Evolutionary conservation across 768 basidiomycete species (phyloP), one percentile per base, ranked within the genome.

Genomic region (Lentinula sp.): DNA sequence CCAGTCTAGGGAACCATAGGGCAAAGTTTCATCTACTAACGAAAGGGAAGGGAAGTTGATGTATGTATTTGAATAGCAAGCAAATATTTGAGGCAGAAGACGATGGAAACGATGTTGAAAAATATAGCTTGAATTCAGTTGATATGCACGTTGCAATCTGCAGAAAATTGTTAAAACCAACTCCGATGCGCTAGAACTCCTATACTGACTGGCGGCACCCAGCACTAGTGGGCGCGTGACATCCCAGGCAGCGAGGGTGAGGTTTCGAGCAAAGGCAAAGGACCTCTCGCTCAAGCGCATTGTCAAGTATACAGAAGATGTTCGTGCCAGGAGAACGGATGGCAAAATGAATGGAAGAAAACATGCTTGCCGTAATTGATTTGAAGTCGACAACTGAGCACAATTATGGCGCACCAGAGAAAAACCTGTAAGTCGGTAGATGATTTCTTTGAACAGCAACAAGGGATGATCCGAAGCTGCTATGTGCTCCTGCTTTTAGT

Each of bases 241-340:
- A 65, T 82, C 81, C 58, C 67, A 66, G 6, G 81, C 82, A 35
- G 77, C 71, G 37, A 84, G 73, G 6, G 77, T 81, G 69, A 83
- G 80, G 63, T 77, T 76, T 62, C 67, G 4, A 35, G 51, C 33
- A 5, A 53, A 48, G 10, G 20, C 9, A 28, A 28, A 28, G 28
- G 28, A 28, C 3, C 2, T 48, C 20, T 48, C 20, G 46, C 20
- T 48, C 46, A 20, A 48, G 20, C 46, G 46, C 12, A 48, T 8
- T 0, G 46, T 23, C 18, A 48, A 10, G 9, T 20, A 20, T 20
- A 28, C 18, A 6, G 46, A 20, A 48, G n/a, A 18, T 23, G 46
- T 20, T 8, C 20, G 12, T 20, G 18, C 9, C 46, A 23, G 46
- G 10, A 48, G 20, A 7, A 20, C 20, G 6, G 46, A 7, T 0